Percentiles rank a stretch among this genome's conserved stretches.
Conservation (phyloP, 2,329 filamentous ascomycete genomes). For the Aspergillus fumigatus region DNA sequence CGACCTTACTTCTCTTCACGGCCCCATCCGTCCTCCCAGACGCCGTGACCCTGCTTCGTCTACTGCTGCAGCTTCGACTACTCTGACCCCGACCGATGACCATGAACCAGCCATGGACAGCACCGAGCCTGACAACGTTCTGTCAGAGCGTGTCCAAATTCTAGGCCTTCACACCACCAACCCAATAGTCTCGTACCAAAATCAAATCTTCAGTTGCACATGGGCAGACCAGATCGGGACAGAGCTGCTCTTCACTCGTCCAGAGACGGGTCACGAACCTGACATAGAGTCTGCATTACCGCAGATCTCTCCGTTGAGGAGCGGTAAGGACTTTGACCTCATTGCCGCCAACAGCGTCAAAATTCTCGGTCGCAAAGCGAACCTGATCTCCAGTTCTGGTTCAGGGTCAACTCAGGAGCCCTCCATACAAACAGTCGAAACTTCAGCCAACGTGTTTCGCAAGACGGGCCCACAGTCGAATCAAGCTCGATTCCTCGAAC, state of each 20-base stretch:
- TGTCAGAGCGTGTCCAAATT: constrained; percentile 61
- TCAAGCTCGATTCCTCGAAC: constrained; percentile 58
- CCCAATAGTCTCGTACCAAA: constrained; percentile 75
- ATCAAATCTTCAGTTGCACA: constrained; percentile 69
- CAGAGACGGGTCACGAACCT: constrained; percentile 26
- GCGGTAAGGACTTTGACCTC: constrained; percentile 57
- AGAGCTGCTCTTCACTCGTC: constrained; percentile 65
- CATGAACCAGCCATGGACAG: constrained; percentile 39
- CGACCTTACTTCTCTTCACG: constrained; percentile 49
- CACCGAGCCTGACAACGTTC: constrained; percentile 23
- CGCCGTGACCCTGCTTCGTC: constrained; percentile 16
- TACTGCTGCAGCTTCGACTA: neutral
- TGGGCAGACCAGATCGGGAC: constrained; percentile 85
- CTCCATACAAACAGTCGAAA: neutral
- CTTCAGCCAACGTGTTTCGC: constrained; percentile 14
- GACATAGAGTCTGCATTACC: constrained; percentile 34
- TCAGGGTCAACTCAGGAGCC: constrained; percentile 5
- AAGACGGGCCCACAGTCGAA: constrained; percentile 32
- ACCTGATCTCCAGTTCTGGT: constrained; percentile 48
- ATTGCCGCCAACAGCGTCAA: constrained; percentile 67
- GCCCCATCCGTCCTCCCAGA: constrained; percentile 32
- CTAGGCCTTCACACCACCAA: constrained; percentile 73
- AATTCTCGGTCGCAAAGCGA: constrained; percentile 63
- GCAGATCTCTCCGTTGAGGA: constrained; percentile 45
- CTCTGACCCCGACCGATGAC: constrained; percentile 11